Conservation (phyloP, 495 filamentous ascomycete species). For the Neurospora sp. region DNA sequence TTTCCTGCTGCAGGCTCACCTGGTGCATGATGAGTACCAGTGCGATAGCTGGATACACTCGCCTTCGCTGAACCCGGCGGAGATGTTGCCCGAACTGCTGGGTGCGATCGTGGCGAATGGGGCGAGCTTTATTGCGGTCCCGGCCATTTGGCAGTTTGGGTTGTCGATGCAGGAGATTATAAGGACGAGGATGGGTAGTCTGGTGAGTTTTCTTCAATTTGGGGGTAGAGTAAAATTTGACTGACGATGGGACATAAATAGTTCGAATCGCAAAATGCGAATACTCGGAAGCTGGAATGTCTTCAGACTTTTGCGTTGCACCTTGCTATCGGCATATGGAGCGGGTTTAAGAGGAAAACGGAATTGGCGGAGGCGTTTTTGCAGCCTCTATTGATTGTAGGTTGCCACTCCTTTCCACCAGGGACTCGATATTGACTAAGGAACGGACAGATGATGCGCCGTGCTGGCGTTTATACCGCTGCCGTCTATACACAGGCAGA, state of each 20-base stretch:
- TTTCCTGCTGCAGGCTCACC: slow-evolving; percentile 12
- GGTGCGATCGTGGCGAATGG: slow-evolving; percentile 39
- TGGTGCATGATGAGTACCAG: slow-evolving; percentile 12
- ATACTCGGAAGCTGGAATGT: slow-evolving; percentile 40
- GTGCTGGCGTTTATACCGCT: slow-evolving; percentile 19
- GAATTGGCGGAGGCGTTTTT: slow-evolving; percentile 51
- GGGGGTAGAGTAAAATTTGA: not conserved
- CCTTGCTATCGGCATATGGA: slow-evolving; percentile 49
- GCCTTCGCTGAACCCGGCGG: slow-evolving; percentile 8
- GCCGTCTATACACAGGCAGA: not conserved
- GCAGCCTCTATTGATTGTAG: slow-evolving; percentile 36
- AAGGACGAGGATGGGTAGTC: slow-evolving; percentile 30
- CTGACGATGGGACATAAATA: not conserved
- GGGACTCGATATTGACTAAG: not conserved
- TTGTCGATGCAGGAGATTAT: slow-evolving; percentile 48
- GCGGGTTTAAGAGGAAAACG: slow-evolving; percentile 48
- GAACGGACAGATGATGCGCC: slow-evolving; percentile 22
- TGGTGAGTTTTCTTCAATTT: slow-evolving; percentile 7
- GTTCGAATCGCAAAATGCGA: slow-evolving; percentile 45
- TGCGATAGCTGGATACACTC: slow-evolving; percentile 15
- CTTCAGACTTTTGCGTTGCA: slow-evolving; percentile 41
- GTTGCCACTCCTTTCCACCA: not conserved
- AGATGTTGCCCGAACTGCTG: slow-evolving; percentile 35
- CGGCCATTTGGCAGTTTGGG: slow-evolving; percentile 45
- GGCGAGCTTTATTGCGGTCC: slow-evolving; percentile 38